phyloP scores from a whole-genome alignment of 2,329 filamentous ascomycete genomes.

The Coniosporium uncinatum region DNA sequence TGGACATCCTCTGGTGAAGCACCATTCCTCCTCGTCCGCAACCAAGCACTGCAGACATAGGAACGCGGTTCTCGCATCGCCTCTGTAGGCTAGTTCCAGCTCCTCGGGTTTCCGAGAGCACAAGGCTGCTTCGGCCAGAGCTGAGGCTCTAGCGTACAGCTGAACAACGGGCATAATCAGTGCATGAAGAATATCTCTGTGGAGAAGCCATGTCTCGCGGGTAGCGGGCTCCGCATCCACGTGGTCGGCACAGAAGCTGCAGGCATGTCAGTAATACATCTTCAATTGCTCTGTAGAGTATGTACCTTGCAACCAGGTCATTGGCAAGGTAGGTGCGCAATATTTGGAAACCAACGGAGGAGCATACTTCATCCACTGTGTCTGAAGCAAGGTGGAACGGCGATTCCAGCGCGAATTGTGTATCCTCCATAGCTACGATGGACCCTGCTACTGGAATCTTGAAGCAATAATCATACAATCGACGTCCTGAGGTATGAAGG shows the following conservation, averaged over 20 bases:
- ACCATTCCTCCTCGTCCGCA: conserved; percentile 51
- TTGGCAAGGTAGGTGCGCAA: conserved; percentile 33
- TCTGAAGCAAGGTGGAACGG: too few species aligned
- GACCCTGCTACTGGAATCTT: too few species aligned
- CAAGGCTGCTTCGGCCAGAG: conserved; percentile 38
- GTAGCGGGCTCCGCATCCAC: conserved; percentile 20
- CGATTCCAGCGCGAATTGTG: too few species aligned
- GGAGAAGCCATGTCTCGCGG: conserved; percentile 38
- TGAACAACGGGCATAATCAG: conserved; percentile 52
- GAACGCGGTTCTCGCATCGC: conserved; percentile 50
- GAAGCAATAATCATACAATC: too few species aligned
- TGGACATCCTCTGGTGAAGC: conserved; percentile 48
- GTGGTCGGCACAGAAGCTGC: conserved; percentile 38
- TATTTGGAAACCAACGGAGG: conserved; percentile 35
- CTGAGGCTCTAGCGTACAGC: conserved; percentile 48
- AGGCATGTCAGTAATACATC: background rate
- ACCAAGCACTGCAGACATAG: conserved; percentile 55
- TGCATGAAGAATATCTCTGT: conserved; percentile 54
- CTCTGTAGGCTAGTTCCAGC: conserved; percentile 50
- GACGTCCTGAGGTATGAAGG: too few species aligned
- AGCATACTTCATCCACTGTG: too few species aligned
- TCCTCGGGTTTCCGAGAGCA: conserved; percentile 42
- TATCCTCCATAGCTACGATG: too few species aligned
- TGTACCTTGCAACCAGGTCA: conserved; percentile 28
- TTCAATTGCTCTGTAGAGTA: too few species aligned